Evolutionary conservation across 192 early-diverging fungal species (phyloP), one percentile per base, ranked within the genome.

Genomic region (Coemansia javaensis): DNA sequence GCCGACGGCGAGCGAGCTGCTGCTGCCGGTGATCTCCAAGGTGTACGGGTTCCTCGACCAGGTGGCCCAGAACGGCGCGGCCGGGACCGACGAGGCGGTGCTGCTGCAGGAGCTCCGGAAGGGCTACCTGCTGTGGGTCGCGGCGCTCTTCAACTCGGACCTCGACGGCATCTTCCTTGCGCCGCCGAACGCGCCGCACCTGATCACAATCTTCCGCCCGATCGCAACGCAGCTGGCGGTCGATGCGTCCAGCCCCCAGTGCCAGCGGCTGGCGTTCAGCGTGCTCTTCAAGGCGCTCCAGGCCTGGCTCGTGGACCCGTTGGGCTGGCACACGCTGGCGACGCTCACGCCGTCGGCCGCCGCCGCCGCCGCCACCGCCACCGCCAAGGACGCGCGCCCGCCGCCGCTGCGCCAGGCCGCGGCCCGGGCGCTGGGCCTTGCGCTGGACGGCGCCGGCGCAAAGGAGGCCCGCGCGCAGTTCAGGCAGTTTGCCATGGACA

Each of bases 31-130:
- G 17, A 73, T 91, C 4, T 83, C 85, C 45, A 85, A 85, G 37
- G 87, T 93, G 21, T 93, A 91, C 53, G 77, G 75, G 31, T 90
- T 91, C 47, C 75, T 95, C 32, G 88, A 90, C 56, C 85, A 89
- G 62, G 77, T 84, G 1, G 80, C 90, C 2, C 54, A 59, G 32
- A 66, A 57, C 24, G 59, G 64, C n/a, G 56, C 63, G 1, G 65
- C 82, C 16, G 94, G 94, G 7, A 92, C 90, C 1, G 94, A 98
- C 54, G 93, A 95, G 59, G 76, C 81, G 0, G 50, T 91, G 43
- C 72, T 86, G 32, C 70, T 89, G 48, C 63, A 81, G 9, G 88
- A 90, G 25, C 77, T 98, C 35, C 81, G 86, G 18, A 86, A 86
- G 66, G 81, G 85, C 1, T 95, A 94, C 58, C 62, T 98, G 23